Evolutionary conservation across 192 early-diverging fungal species (phyloP).

Genomic region (Mortierella alpina): DNA sequence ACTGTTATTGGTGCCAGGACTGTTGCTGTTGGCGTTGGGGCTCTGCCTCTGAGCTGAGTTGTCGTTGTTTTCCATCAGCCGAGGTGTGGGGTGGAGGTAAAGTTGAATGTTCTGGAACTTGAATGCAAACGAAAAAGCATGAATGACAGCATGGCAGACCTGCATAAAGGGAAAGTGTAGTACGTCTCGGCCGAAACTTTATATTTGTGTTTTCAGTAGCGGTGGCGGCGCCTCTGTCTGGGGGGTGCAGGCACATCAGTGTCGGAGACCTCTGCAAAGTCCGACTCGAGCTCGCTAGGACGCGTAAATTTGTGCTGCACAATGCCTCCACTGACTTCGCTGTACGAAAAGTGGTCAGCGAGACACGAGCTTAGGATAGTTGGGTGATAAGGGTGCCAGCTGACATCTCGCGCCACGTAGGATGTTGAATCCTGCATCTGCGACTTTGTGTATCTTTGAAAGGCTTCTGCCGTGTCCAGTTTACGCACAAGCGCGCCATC

Average conservation of each 20-base stretch:
- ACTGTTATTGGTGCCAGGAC: too few relatives aligned
- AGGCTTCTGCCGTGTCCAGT: conserved; percentile 28
- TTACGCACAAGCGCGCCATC: conserved; percentile 51
- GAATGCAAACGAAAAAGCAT: background rate
- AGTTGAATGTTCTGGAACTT: background rate
- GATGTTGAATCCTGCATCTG: background rate
- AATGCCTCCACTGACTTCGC: conserved; percentile 12
- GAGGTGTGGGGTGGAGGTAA: background rate
- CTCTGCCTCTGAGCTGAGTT: background rate
- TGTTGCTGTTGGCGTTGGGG: background rate
- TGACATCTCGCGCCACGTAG: conserved; percentile 60
- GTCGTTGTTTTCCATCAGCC: background rate
- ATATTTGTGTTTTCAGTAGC: background rate
- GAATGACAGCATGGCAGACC: background rate
- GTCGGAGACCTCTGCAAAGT: conserved; percentile 8
- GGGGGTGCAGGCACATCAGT: background rate
- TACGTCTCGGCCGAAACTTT: too few relatives aligned
- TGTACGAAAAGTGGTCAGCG: background rate
- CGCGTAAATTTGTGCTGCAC: conserved; percentile 28
- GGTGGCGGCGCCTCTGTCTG: conserved; percentile 7
- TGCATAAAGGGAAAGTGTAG: too few relatives aligned
- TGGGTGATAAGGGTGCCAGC: conserved; percentile 65
- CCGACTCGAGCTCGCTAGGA: conserved; percentile 3
- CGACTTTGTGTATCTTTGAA: conserved; percentile 11
- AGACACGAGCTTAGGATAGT: conserved; percentile 54